phyloP scores from a whole-genome alignment of 2,329 filamentous ascomycete species.

The Neopestalotiopsis sp. region DNA sequence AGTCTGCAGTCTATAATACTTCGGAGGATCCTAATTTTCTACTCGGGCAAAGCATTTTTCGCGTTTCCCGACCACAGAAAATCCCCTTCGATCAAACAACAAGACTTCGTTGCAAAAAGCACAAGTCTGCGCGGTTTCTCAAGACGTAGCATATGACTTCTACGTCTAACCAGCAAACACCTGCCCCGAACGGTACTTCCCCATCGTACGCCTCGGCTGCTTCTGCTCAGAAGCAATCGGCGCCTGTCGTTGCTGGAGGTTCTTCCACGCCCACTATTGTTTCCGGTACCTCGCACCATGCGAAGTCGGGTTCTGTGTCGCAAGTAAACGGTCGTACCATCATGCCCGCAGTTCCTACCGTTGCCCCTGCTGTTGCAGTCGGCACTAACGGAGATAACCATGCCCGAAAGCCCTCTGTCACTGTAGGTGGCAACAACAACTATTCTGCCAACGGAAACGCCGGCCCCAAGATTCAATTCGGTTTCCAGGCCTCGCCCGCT shows the following conservation, averaged over 20 bases:
- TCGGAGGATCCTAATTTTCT: constrained; percentile 9
- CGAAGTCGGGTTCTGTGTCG: constrained; percentile 71
- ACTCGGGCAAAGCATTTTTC: constrained; percentile 12
- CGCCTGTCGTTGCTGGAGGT: constrained; percentile 66
- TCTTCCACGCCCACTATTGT: constrained; percentile 60
- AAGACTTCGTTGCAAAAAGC: constrained; percentile 25
- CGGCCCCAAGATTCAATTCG: constrained; percentile 77
- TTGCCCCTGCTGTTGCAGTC: constrained; percentile 49
- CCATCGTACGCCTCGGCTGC: constrained; percentile 73
- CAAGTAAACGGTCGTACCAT: constrained; percentile 86
- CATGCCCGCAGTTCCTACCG: constrained; percentile 70
- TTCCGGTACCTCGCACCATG: constrained; percentile 64
- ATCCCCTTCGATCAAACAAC: constrained; percentile 19
- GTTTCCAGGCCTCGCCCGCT: constrained; percentile 74
- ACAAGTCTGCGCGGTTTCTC: constrained; percentile 27
- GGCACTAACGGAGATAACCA: constrained; percentile 80
- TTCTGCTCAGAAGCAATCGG: constrained; percentile 64
- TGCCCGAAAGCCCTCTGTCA: constrained; percentile 85
- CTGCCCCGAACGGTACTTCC: constrained; percentile 59
- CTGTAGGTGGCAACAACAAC: constrained; percentile 83
- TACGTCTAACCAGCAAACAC: constrained; percentile 59
- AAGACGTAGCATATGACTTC: constrained; percentile 62
- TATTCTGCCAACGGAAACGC: constrained; percentile 73
- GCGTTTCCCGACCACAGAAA: constrained; percentile 8
- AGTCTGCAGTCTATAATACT: constrained; percentile 12